Conservation (phyloP, 805 yeast genomes). For the Candida koratica region DNA sequence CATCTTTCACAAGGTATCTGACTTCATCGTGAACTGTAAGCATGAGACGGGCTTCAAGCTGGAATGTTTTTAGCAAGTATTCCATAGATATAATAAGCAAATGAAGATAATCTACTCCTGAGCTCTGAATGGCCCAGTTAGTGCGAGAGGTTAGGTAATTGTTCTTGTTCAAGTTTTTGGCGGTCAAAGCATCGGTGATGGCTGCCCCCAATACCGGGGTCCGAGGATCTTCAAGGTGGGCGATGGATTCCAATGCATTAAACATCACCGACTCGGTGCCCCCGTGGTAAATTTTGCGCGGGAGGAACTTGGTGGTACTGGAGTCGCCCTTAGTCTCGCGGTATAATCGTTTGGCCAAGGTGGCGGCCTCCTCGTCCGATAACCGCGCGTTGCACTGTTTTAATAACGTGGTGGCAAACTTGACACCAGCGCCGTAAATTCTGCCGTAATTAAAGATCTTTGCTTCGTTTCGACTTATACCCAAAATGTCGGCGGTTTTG, state of each 20-base stretch:
- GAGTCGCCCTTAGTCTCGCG: conserved; percentile 73
- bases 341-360: conserved; percentile 65
- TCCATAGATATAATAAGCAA: conserved; percentile 82
- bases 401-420: conserved; percentile 79
- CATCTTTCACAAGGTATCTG: conserved; percentile 69
- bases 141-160: conserved; percentile 84
- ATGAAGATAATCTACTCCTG: conserved; percentile 96
- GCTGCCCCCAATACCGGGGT: conserved; percentile 95
- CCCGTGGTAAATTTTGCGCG: conserved; percentile 60
- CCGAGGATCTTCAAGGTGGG: conserved; percentile 71
- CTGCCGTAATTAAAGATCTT: conserved; percentile 95
- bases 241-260: conserved; percentile 82
- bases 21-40: conserved; percentile 95
- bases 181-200: conserved; percentile 77
- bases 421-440: conserved; percentile 95
- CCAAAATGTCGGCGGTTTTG: conserved; percentile 84
- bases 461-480: conserved; percentile 87
- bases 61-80: conserved; percentile 61
- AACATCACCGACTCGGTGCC: conserved; percentile 93
- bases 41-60: conserved; percentile 69
- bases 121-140: conserved; percentile 97
- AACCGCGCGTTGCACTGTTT: conserved; percentile 77
- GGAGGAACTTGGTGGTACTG: conserved; percentile 20
- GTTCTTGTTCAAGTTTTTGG: conserved; percentile 56
- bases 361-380: conserved; percentile 60